Evolutionary conservation across 2,329 filamentous ascomycete genomes (phyloP), one percentile per base, ranked within the genome.

Genomic region (Myriosclerotinia scirpicola): DNA sequence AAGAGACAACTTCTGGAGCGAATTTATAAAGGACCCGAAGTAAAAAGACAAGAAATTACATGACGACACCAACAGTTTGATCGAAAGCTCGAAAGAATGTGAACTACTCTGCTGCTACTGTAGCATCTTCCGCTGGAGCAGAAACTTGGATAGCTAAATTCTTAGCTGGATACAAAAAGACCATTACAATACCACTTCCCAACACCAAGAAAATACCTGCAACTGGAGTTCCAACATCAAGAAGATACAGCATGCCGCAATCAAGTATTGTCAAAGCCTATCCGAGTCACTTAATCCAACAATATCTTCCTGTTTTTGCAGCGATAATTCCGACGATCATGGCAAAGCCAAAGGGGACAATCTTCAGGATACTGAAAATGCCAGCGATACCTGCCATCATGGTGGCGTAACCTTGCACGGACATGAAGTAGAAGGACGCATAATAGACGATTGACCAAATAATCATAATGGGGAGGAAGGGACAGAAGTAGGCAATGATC

Each of bases 81-180:
- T 87, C 88, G 26, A 90, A 82, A 1, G 83, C 81, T 15, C 87
- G 83, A 73, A 88, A 83, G 79, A 91, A 91, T 61, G 83, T 84
- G 77, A 87, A 89, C 79, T 90, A 84, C 15, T 84, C 86, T 0
- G 83, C 82, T 0, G 85, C 84, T 67, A 85, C 84, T 2, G 85
- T 82, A 52, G 87, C 82, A 71, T 88, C 82, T 61, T 81, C 79
- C 67, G 81, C 81, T 1, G 80, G 79, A 4, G 83, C 81, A 0
- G 85, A 81, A 20, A 87, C 86, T 75, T 91, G 88, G n/a, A 89
- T 82, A 1, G 85, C 82, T 53, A 89, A 84, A 0, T 80, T 81
- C 77, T 88, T 83, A 9, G 82, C 80, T 0, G 87, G 83, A 76
- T 89, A 88, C 2, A 90, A 78, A 54, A 90, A 81, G 58, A 20